Conservation (phyloP, 2,329 filamentous ascomycete species). For the Nemania bipapillata region DNA sequence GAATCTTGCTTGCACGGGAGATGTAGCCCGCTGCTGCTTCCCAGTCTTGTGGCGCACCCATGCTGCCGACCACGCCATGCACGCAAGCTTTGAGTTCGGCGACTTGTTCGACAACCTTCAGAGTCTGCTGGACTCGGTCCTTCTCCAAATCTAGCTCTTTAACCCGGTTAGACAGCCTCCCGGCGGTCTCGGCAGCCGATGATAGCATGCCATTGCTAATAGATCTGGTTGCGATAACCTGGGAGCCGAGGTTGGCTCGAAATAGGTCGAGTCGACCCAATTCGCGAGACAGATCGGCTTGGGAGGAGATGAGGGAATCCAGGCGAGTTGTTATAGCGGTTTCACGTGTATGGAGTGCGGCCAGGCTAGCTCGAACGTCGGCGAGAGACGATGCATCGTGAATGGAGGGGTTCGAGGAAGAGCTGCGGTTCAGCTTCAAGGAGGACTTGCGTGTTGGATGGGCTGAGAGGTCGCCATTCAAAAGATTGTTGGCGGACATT, state of each 20-base stretch:
- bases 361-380: conserved; percentile 82
- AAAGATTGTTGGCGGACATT: conserved; percentile 53
- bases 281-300: conserved; percentile 87
- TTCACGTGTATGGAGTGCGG: conserved; percentile 80
- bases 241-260: conserved; percentile 85
- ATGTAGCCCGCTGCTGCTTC: conserved; percentile 94
- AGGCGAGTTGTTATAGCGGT: conserved; percentile 77
- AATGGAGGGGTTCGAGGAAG: conserved; percentile 56
- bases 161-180: conserved; percentile 85
- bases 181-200: conserved; percentile 84
- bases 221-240: conserved; percentile 82
- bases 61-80: conserved; percentile 90
- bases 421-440: conserved; percentile 46
- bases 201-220: conserved; percentile 93
- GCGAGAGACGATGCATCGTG: conserved; percentile 78
- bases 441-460: conserved; percentile 39
- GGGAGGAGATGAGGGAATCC: conserved; percentile 79
- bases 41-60: conserved; percentile 99
- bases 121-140: conserved; percentile 85
- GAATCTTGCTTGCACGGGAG: conserved; percentile 82
- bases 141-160: conserved; percentile 91
- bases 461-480: conserved; percentile 52
- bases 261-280: conserved; percentile 87
- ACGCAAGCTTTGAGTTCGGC: conserved; percentile 97
- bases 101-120: conserved; percentile 94